Percentiles rank a stretch among this genome's conserved stretches.
These are phyloP conservation scores for Carallia brachiata DNA, from an alignment of 345 rosid species.

Conservation along the genomic window DNA sequence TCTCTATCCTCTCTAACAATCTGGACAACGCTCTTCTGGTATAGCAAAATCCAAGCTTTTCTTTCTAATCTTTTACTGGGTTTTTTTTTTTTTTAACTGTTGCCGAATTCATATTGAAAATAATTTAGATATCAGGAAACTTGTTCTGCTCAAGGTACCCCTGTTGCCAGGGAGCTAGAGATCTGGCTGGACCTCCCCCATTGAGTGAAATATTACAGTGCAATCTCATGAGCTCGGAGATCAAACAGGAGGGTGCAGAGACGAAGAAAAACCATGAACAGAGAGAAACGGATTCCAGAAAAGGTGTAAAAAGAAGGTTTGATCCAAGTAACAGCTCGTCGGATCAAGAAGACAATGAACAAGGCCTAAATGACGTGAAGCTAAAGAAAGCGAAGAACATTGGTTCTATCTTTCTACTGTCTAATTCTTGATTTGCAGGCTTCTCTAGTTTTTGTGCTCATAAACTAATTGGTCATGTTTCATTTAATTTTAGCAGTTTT, in stretches of 20 bases:
- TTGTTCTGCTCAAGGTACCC: background rate
- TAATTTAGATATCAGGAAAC: background rate
- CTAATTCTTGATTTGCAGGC: background rate
- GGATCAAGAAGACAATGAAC: conserved; percentile 35
- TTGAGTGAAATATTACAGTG: conserved; percentile 63
- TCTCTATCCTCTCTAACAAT: conserved; percentile 75
- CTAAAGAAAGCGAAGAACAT: conserved; percentile 76
- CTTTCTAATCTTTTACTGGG: background rate
- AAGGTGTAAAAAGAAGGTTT: conserved; percentile 63
- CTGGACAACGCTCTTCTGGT: conserved; percentile 92
- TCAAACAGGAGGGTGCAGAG: conserved; percentile 23
- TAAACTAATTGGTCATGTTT: conserved; percentile 8
- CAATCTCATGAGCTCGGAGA: conserved; percentile 36
- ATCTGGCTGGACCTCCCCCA: conserved; percentile 76
- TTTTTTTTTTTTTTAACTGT: too few species aligned
- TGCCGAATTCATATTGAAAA: background rate
- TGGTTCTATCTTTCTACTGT: conserved; percentile 12
- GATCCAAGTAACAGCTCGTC: conserved; percentile 39
- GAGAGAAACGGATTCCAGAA: conserved; percentile 33
- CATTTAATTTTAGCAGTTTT: conserved; percentile 50
- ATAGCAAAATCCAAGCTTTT: background rate
- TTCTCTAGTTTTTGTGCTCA: background rate
- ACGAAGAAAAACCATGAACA: conserved; percentile 3
- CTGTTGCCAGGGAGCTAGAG: conserved; percentile 64
- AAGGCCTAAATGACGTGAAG: conserved; percentile 40